phyloP scores from a whole-genome alignment of 306 rosid genomes.

The Cicer bijugum region DNA sequence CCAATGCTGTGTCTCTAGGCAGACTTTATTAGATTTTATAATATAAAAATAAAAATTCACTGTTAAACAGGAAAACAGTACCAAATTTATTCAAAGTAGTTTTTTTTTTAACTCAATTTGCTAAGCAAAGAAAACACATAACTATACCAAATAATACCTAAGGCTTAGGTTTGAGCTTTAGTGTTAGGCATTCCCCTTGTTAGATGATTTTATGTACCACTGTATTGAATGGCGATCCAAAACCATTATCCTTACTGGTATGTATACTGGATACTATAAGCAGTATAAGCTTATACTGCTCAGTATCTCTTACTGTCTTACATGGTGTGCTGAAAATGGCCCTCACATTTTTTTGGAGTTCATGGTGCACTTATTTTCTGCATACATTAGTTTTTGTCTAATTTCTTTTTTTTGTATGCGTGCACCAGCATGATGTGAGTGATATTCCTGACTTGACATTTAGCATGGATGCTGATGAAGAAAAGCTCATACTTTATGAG shows the following conservation, averaged over 20 bases:
- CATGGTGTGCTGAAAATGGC: not conserved
- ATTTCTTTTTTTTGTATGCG: conserved; percentile 31
- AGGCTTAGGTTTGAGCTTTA: no score
- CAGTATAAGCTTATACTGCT: not conserved
- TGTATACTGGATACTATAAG: conserved; percentile 3
- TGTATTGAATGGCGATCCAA: not conserved
- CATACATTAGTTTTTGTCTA: conserved; percentile 6
- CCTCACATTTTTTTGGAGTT: conserved; percentile 33
- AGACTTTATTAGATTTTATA: not conserved
- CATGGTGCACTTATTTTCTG: conserved; percentile 30
- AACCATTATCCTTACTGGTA: not conserved
- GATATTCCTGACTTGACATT: conserved; percentile 93
- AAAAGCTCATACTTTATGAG: conserved; percentile 93
- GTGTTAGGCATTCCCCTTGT: no score
- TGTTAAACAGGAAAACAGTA: not conserved
- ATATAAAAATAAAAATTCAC: not conserved
- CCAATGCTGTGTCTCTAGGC: not conserved
- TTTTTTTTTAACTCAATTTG: no score
- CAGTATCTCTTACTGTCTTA: conserved; percentile 20
- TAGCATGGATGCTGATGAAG: conserved; percentile 99
- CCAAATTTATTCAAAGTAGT: no score
- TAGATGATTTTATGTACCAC: no score
- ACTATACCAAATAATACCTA: no score
- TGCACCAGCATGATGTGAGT: conserved; percentile 79
- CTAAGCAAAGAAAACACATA: no score